Evolutionary conservation across 768 basidiomycete species (phyloP).

Genomic region (Suillus subalutaceus): DNA sequence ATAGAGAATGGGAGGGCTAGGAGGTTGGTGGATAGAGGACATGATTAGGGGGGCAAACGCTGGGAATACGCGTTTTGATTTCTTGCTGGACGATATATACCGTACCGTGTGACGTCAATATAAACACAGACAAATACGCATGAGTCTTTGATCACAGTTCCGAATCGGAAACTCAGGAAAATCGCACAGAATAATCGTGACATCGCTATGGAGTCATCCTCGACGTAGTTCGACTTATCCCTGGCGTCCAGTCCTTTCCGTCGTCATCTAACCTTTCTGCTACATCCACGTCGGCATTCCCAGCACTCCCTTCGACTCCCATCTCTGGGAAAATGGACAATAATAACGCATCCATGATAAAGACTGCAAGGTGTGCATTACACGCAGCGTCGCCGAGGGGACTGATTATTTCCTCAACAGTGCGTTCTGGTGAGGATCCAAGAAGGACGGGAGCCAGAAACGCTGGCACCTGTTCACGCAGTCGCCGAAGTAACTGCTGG

Average conservation of each 20-base stretch:
- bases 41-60: slow-evolving; percentile 21
- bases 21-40: slow-evolving; percentile 49
- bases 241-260: slow-evolving; percentile 2
- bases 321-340: slow-evolving; percentile 80
- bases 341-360: slow-evolving; percentile 76
- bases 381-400: slow-evolving; percentile 65
- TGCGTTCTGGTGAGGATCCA: slow-evolving; percentile 51
- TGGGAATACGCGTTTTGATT: slow-evolving; percentile 8
- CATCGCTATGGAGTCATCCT: background rate
- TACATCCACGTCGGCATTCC: background rate
- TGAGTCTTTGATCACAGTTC: background rate
- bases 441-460: slow-evolving; percentile 49
- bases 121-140: slow-evolving; percentile 27
- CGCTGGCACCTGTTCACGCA: slow-evolving; percentile 44
- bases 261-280: slow-evolving; percentile 9
- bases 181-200: background rate
- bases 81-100: slow-evolving; percentile 6
- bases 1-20: slow-evolving; percentile 69
- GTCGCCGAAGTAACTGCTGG: slow-evolving; percentile 38
- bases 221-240: slow-evolving; percentile 1
- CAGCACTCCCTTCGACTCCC: slow-evolving; percentile 28
- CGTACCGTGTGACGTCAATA: slow-evolving; percentile 29
- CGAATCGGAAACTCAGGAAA: background rate
- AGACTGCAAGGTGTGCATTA: slow-evolving; percentile 76
- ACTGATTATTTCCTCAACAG: slow-evolving; percentile 58